Evolutionary conservation across 1,284 basidiomycete species (phyloP), one percentile per base, ranked within the genome.

Genomic region (Serendipita sp.): DNA sequence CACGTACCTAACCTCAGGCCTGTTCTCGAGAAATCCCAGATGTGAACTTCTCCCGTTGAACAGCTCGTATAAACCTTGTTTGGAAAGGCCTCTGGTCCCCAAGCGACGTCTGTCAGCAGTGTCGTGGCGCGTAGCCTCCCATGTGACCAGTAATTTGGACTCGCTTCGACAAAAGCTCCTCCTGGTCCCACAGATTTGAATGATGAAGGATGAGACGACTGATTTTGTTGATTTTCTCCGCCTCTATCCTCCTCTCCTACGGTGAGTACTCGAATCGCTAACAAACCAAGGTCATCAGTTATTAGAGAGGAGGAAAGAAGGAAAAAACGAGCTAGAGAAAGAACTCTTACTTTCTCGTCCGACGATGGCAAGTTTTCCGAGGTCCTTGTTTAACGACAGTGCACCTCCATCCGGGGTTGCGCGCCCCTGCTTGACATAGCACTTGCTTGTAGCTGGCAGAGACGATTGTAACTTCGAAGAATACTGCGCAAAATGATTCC

Each of bases 101-200:
- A 58, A 4, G 32, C 30, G 5, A 58, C 53, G 53, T 58, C 53
- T 10, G 53, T 58, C 22, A 58, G 10, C 8, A 29, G 22, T 10
- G 10, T 58, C 30, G 26, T 58, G 4, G 53, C 22, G 5, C 22
- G 53, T n/a, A 58, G 30, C n/a, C 32, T n/a, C n/a, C 22, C 32
- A 38, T 38, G 38, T 10, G 53, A 30, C 53, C 53, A 58, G n/a
- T 58, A 58, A 58, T 58, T 58, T 10, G 53, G 53, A n/a, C 53
- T 32, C 17, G 30, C 30, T 34, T 29, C 22, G 22, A 32, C 53
- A 3, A 30, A n/a, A 22, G 53, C 22, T 4, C 53, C 53, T 58
- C 53, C 53, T 30, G 53, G 53, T 30, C 53, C 53, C 4, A n/a
- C n/a, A n/a, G 53, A 17, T 29, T 30, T 58, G 8, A 26, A n/a